A percentile compares a stretch with the other conserved stretches of the same genome.
Conservation (phyloP, 2,329 filamentous ascomycete species). For the Penicillium paneum region DNA sequence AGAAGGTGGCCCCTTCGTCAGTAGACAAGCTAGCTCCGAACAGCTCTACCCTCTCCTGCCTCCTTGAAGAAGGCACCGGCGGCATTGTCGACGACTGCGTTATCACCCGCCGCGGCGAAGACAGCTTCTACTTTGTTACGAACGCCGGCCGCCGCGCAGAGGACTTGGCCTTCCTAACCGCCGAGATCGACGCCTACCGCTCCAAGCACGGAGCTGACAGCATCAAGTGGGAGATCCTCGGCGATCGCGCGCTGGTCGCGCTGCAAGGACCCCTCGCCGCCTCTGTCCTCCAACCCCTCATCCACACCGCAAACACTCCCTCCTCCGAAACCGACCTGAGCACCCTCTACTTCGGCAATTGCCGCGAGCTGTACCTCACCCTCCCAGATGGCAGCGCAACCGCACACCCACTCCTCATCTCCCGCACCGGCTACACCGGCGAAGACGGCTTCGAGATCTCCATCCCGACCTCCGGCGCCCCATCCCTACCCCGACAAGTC, state of each 20-base stretch:
- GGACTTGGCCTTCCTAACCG: slow-evolving; percentile 72
- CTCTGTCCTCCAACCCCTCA: slow-evolving; percentile 62
- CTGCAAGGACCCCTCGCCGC: slow-evolving; percentile 81
- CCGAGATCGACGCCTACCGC: slow-evolving; percentile 63
- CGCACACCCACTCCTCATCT: slow-evolving; percentile 64
- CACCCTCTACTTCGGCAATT: slow-evolving; percentile 77
- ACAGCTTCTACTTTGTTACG: slow-evolving; percentile 87
- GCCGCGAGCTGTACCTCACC: slow-evolving; percentile 62
- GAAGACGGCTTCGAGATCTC: slow-evolving; percentile 98
- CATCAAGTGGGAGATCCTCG: slow-evolving; percentile 67
- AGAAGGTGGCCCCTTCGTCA: slow-evolving; percentile 76
- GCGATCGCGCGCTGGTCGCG: slow-evolving; percentile 75
- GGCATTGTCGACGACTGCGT: slow-evolving; percentile 95
- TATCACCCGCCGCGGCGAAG: slow-evolving; percentile 71
- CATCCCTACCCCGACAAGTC: slow-evolving; percentile 47
- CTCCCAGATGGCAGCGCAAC: slow-evolving; percentile 53
- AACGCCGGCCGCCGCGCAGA: slow-evolving; percentile 92
- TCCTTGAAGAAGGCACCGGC: slow-evolving; percentile 75
- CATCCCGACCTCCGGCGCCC: slow-evolving; percentile 64
- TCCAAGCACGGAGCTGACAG: slow-evolving; percentile 52
- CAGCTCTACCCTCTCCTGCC: slow-evolving; percentile 76
- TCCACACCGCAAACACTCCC: slow-evolving; percentile 51
- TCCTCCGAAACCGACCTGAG: slow-evolving; percentile 54
- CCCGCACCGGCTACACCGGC: slow-evolving; percentile 89
- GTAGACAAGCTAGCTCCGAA: slow-evolving; percentile 62